Evolutionary conservation across 2,329 filamentous ascomycete genomes (phyloP).

Genomic region (Ramularia endophylla): DNA sequence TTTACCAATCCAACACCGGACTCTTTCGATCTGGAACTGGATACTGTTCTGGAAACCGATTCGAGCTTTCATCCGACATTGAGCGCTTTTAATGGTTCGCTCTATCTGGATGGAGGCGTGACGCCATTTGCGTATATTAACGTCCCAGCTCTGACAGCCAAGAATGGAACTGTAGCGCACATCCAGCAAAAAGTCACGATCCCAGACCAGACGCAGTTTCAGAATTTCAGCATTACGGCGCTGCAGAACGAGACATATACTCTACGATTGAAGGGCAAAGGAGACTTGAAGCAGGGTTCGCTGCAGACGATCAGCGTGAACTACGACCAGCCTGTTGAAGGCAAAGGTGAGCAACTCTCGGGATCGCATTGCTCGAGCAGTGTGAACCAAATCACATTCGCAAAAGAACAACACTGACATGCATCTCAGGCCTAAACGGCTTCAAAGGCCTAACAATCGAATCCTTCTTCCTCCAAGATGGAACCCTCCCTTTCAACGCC

Average conservation of each 20-base stretch:
- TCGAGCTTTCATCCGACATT: constrained; percentile 51
- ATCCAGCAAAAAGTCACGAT: constrained; percentile 44
- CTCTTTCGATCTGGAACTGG: constrained; percentile 9
- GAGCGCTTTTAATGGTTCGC: constrained; percentile 47
- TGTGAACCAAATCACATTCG: no score
- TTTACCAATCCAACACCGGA: constrained; percentile 47
- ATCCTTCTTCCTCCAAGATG: constrained; percentile 38
- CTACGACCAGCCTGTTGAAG: constrained; percentile 52
- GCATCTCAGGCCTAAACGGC: constrained; percentile 53
- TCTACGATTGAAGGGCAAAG: constrained; percentile 47
- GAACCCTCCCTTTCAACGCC: constrained; percentile 38
- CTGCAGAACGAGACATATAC: constrained; percentile 45
- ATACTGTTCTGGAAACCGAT: constrained; percentile 1
- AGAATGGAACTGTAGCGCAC: constrained; percentile 37
- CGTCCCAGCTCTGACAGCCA: constrained; percentile 41
- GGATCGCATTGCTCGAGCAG: no score
- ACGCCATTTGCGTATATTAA: constrained; percentile 40
- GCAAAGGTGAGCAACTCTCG: constrained; percentile 45
- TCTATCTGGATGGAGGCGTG: constrained; percentile 41
- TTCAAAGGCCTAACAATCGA: constrained; percentile 52
- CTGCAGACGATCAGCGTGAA: constrained; percentile 47
- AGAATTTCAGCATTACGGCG: constrained; percentile 44
- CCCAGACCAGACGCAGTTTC: constrained; percentile 41
- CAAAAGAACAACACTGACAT: no score
- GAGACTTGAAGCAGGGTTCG: constrained; percentile 45